Percentiles rank a stretch among this genome's conserved stretches.
Evolutionary conservation across 108 stramenopile species (phyloP).

Genomic region (Nannochloropsis granulata): DNA sequence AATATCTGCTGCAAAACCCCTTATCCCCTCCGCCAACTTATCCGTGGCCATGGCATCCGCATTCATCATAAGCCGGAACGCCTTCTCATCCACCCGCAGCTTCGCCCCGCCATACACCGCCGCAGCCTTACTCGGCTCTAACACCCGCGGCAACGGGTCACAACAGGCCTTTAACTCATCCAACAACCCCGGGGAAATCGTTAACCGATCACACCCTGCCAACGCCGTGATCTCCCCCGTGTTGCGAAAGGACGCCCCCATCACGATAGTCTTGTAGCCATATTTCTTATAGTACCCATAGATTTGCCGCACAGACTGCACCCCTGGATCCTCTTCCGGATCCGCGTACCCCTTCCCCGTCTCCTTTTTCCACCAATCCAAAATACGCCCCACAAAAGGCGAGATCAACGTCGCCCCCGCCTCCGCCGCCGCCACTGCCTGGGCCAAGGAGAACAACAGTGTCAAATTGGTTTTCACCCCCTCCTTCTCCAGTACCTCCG

Average conservation of each 20-base stretch:
- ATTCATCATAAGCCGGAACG: constrained; percentile 81
- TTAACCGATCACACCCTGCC: constrained; percentile 47
- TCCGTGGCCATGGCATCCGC: constrained; percentile 76
- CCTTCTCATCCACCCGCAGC: constrained; percentile 52
- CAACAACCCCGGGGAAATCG: constrained; percentile 41
- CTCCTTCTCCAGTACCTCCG: constrained; percentile 68
- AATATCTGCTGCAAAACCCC: constrained; percentile 72
- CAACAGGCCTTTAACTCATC: constrained; percentile 23
- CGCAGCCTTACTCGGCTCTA: constrained; percentile 17
- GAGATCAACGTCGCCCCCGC: constrained; percentile 80
- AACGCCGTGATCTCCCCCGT: constrained; percentile 41
- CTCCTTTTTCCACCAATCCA: constrained; percentile 82
- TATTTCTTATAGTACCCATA: constrained; percentile 91
- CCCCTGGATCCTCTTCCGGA: constrained; percentile 78
- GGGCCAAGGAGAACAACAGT: constrained; percentile 72
- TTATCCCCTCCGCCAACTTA: constrained; percentile 84
- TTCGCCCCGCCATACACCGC: constrained; percentile 4
- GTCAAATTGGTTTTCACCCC: constrained; percentile 92
- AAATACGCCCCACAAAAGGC: constrained; percentile 90
- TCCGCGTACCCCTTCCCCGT: constrained; percentile 46
- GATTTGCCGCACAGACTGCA: constrained; percentile 62
- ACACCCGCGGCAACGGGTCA: not conserved
- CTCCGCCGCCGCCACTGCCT: constrained; percentile 79
- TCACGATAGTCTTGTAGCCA: constrained; percentile 84
- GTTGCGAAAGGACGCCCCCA: constrained; percentile 89